These are phyloP conservation scores for Fusarium oligoseptatum DNA, from an alignment of 2,329 filamentous ascomycete species.

Conservation along the genomic window DNA sequence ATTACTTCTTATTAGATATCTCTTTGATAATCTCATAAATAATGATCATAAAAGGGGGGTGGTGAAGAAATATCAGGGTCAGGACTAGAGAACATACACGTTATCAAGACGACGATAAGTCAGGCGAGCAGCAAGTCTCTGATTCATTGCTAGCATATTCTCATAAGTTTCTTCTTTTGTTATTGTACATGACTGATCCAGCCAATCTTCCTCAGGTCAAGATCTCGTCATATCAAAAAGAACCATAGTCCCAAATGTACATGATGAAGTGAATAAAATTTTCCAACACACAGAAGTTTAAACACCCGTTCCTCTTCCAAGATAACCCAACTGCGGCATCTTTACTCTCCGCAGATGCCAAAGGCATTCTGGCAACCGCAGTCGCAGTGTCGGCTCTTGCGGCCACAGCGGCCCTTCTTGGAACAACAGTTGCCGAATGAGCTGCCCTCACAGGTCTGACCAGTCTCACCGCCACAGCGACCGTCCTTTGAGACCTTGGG, in stretches of 20 bases:
- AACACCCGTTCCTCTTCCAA: background rate
- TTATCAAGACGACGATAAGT: background rate
- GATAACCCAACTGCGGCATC: background rate
- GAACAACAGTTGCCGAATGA: constrained; percentile 60
- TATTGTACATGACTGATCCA: constrained; percentile 16
- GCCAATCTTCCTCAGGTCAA: constrained; percentile 26
- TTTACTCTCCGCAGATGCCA: constrained; percentile 49
- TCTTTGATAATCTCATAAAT: background rate
- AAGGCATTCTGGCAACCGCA: constrained; percentile 54
- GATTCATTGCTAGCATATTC: constrained; percentile 27
- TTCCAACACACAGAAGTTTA: background rate
- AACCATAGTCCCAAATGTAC: constrained; percentile 41
- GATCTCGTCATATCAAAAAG: constrained; percentile 18
- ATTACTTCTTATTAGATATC: too few relatives aligned
- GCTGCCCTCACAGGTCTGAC: constrained; percentile 58
- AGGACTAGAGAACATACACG: background rate
- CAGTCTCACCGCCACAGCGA: constrained; percentile 55
- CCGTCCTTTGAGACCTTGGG: constrained; percentile 55
- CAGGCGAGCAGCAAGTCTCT: constrained; percentile 3
- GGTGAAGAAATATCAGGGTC: too few relatives aligned
- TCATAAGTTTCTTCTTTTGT: constrained; percentile 7
- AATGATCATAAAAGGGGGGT: too few relatives aligned
- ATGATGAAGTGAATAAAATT: constrained; percentile 39
- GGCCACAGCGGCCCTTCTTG: constrained; percentile 55
- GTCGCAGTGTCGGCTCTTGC: constrained; percentile 52